Evolutionary conservation across 441 rosid genomes (phyloP).

Genomic region (Eruca vesicaria): DNA sequence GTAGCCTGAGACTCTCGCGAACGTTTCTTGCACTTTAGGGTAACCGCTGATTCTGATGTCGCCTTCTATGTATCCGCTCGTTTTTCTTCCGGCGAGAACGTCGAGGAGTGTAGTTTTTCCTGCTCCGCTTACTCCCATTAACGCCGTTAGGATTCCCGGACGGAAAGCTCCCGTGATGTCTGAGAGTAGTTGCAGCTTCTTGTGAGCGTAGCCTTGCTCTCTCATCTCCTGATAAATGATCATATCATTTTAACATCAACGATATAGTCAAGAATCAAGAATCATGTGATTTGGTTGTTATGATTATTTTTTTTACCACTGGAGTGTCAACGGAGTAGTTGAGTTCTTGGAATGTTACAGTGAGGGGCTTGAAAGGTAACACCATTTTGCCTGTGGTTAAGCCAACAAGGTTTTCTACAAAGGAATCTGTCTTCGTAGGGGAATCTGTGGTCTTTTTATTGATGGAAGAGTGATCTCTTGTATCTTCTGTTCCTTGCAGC

Average conservation of each 20-base stretch:
- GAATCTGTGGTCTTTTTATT: slow-evolving; percentile 12
- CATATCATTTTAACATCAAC: not conserved
- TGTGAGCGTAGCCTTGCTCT: slow-evolving; percentile 34
- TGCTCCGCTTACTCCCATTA: slow-evolving; percentile 61
- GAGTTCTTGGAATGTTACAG: slow-evolving; percentile 43
- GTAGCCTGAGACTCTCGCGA: slow-evolving; percentile 53
- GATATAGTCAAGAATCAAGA: not conserved
- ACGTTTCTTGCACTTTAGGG: slow-evolving; percentile 51
- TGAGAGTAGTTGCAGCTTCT: slow-evolving; percentile 43
- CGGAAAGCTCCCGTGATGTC: slow-evolving; percentile 45
- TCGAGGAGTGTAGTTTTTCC: slow-evolving; percentile 60
- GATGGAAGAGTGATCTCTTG: slow-evolving; percentile 5
- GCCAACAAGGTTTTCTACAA: slow-evolving; percentile 19
- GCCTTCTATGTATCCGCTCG: slow-evolving; percentile 47
- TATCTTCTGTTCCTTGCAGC: slow-evolving; percentile 35
- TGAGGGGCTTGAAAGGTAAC: slow-evolving; percentile 51
- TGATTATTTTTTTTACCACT: not conserved
- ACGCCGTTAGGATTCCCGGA: slow-evolving; percentile 53
- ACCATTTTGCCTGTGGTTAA: slow-evolving; percentile 45
- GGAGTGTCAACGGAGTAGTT: slow-evolving; percentile 48
- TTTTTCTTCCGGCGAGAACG: slow-evolving; percentile 59
- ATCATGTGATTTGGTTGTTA: not conserved
- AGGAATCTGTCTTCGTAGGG: not conserved
- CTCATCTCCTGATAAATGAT: slow-evolving; percentile 41
- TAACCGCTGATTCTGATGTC: slow-evolving; percentile 49